phyloP scores from a whole-genome alignment of 371 early-diverging fungal species.

The Mortierella polycephala region DNA sequence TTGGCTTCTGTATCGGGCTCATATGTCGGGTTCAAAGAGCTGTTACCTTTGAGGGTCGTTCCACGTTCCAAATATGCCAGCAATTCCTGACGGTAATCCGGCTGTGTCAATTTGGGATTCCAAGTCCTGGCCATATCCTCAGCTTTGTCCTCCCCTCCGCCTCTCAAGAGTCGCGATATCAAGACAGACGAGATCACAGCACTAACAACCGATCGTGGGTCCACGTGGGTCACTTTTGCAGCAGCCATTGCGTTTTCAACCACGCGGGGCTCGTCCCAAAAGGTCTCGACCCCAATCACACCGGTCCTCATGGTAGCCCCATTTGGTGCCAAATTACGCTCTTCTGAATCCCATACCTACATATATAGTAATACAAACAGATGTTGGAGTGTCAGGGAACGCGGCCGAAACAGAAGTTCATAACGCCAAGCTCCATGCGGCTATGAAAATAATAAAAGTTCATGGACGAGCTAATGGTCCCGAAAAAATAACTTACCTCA shows the following conservation, averaged over 20 bases:
- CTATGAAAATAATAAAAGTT: neutral
- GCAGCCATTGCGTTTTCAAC: slow-evolving; percentile 67
- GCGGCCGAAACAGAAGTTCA: too few species aligned
- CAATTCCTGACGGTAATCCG: slow-evolving; percentile 18
- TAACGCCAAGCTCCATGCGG: too few species aligned
- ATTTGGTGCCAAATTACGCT: slow-evolving; percentile 61
- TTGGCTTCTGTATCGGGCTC: slow-evolving; percentile 1
- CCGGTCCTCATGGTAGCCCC: slow-evolving; percentile 74
- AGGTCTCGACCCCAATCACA: slow-evolving; percentile 63
- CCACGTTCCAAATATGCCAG: slow-evolving; percentile 30
- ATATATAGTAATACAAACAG: neutral
- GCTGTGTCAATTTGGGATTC: slow-evolving; percentile 25
- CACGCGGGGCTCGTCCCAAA: slow-evolving; percentile 71
- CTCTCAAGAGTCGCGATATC: slow-evolving; percentile 62
- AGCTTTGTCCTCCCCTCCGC: slow-evolving; percentile 27
- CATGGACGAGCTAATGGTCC: neutral
- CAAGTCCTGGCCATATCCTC: slow-evolving; percentile 45
- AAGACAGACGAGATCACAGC: slow-evolving; percentile 67
- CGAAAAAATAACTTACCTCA: slow-evolving; percentile 21
- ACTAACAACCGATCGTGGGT: slow-evolving; percentile 70
- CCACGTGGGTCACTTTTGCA: slow-evolving; percentile 71
- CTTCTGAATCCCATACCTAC: slow-evolving; percentile 43
- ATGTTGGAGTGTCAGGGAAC: too few species aligned
- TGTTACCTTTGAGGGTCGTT: slow-evolving; percentile 14
- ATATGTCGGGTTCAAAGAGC: slow-evolving; percentile 1